Evolutionary conservation across 345 rosid species (phyloP).

Genomic region (Sisymbrium irio): DNA sequence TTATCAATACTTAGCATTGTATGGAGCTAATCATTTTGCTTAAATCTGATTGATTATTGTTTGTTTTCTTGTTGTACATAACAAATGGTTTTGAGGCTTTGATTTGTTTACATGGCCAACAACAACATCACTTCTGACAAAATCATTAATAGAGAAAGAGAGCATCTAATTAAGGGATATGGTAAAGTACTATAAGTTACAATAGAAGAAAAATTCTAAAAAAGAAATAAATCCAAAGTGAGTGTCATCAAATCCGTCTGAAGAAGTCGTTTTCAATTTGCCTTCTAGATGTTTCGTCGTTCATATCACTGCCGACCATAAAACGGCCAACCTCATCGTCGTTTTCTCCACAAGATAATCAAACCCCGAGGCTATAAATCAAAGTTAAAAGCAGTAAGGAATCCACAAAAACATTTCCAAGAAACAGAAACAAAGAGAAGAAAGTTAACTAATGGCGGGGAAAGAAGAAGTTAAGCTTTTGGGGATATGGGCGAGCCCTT

Average conservation of each 20-base stretch:
- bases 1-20: too few species aligned
- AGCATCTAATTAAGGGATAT: too few species aligned
- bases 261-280: background rate
- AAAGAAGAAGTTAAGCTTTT: constrained; percentile 46
- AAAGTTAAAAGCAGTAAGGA: background rate
- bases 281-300: background rate
- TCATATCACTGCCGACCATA: background rate
- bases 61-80: background rate
- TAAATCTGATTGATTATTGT: background rate
- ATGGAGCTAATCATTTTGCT: background rate
- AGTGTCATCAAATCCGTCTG: background rate
- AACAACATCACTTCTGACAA: background rate
- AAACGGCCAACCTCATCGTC: background rate
- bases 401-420: constrained; percentile 6
- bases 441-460: constrained; percentile 22
- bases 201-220: background rate
- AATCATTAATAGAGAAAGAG: background rate
- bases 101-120: background rate
- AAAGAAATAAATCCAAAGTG: background rate
- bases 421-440: background rate
- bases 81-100: background rate
- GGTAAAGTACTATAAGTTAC: background rate
- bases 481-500: constrained; percentile 45
- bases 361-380: constrained; percentile 21
- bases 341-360: background rate